Conservation (phyloP, 164 flowering plant genomes). For the Magnolia officinalis region DNA sequence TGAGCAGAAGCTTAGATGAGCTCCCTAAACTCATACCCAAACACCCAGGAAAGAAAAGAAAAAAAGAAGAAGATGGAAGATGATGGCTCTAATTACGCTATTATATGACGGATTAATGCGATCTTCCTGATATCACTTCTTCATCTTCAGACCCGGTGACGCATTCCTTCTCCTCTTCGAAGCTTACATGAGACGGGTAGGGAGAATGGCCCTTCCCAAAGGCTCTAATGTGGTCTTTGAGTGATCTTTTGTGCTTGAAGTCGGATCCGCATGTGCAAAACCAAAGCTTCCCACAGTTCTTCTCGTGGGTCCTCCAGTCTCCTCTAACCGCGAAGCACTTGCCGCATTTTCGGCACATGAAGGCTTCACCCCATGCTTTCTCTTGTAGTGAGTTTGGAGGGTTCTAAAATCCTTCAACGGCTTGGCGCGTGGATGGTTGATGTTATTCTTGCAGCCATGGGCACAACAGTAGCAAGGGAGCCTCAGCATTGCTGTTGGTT, state of each 20-base stretch:
- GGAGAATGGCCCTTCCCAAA: slow-evolving; percentile 66
- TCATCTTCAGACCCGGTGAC: slow-evolving; percentile 51
- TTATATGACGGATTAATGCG: neutral
- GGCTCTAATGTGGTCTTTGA: slow-evolving; percentile 70
- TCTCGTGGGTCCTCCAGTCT: slow-evolving; percentile 83
- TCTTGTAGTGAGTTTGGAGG: slow-evolving; percentile 77
- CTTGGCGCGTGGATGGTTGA: slow-evolving; percentile 68
- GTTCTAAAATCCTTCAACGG: slow-evolving; percentile 77
- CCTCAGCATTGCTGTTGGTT: slow-evolving; percentile 74
- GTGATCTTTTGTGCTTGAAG: slow-evolving; percentile 78
- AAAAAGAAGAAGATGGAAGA: neutral
- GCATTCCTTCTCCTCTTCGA: slow-evolving; percentile 52
- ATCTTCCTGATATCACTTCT: slow-evolving; percentile 15
- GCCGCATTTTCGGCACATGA: slow-evolving; percentile 61
- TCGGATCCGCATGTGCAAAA: slow-evolving; percentile 79
- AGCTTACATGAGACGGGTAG: slow-evolving; percentile 47
- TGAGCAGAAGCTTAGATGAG: slow-evolving; percentile 53
- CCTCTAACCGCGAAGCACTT: slow-evolving; percentile 71
- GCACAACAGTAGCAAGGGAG: slow-evolving; percentile 79
- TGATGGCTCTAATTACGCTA: slow-evolving; percentile 2
- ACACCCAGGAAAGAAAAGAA: neutral
- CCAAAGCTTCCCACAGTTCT: slow-evolving; percentile 82
- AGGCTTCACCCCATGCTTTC: slow-evolving; percentile 73
- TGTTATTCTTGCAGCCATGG: slow-evolving; percentile 81
- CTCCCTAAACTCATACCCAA: slow-evolving; percentile 2